Conservation (phyloP, 1,139 yeast species). For the Pichia sp. region DNA sequence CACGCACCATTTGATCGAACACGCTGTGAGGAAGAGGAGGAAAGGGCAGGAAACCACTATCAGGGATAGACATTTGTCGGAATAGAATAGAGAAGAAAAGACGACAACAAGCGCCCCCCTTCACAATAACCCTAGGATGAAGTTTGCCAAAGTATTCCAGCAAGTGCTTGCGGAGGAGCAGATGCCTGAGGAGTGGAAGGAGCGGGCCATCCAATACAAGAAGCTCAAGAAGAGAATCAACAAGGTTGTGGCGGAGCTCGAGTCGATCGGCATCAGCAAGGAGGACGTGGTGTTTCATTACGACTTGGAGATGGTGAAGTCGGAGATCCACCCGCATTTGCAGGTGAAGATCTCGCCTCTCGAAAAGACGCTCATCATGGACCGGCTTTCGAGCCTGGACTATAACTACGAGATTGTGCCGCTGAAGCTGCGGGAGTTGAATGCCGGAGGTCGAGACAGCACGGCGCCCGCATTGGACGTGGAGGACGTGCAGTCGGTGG, state of each 20-base stretch:
- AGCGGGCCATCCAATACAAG: slow-evolving; percentile 68
- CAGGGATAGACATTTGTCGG: background rate
- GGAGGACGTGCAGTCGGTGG: background rate
- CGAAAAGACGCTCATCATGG: slow-evolving; percentile 19
- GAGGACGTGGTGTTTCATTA: slow-evolving; percentile 31
- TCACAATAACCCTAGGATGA: slow-evolving; percentile 36
- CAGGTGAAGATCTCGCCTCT: slow-evolving; percentile 23
- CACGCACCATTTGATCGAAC: no score
- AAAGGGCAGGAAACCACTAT: background rate
- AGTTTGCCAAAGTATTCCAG: slow-evolving; percentile 69
- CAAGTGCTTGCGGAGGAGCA: slow-evolving; percentile 56
- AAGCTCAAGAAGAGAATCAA: slow-evolving; percentile 62
- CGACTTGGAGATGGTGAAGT: slow-evolving; percentile 20
- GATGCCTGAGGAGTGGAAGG: slow-evolving; percentile 66
- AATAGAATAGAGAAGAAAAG: background rate
- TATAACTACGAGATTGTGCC: slow-evolving; percentile 29
- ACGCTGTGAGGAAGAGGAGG: slow-evolving; percentile 22
- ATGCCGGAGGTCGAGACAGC: slow-evolving; percentile 13
- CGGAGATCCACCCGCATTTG: slow-evolving; percentile 24
- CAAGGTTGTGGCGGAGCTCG: slow-evolving; percentile 57
- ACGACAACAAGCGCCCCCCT: background rate
- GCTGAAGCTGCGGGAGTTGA: slow-evolving; percentile 27
- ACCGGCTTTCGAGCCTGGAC: slow-evolving; percentile 19
- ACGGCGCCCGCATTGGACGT: no score
- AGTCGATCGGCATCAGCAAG: slow-evolving; percentile 48